These are phyloP conservation scores for Xylaria sp. DNA, from an alignment of 2,329 filamentous ascomycete genomes.

Conservation along the genomic window DNA sequence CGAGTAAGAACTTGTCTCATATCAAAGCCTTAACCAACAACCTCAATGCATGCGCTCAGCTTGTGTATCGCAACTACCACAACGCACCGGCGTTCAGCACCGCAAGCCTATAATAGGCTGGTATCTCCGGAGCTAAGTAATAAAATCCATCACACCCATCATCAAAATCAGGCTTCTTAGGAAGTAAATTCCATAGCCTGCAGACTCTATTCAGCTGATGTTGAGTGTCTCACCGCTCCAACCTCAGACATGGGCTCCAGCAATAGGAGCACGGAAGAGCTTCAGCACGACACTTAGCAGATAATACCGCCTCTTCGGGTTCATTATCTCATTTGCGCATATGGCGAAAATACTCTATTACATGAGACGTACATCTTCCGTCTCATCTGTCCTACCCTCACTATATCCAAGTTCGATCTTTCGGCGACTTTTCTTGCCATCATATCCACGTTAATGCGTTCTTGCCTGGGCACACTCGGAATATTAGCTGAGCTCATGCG, in stretches of 20 bases:
- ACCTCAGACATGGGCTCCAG: conserved; percentile 15
- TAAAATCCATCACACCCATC: conserved; percentile 12
- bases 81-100: not conserved
- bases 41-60: not conserved
- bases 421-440: conserved; percentile 9
- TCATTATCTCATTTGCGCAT: conserved; percentile 5
- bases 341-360: conserved; percentile 12
- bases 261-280: conserved; percentile 15
- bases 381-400: conserved; percentile 21
- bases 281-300: conserved; percentile 16
- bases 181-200: conserved; percentile 2
- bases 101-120: conserved; percentile 3
- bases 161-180: not conserved
- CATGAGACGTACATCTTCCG: not conserved
- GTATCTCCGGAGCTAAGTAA: conserved; percentile 1
- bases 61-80: too few species aligned
- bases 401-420: conserved; percentile 12
- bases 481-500: conserved; percentile 28
- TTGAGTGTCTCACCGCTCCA: not conserved
- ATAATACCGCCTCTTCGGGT: conserved; percentile 6
- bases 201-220: not conserved
- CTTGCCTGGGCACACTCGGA: conserved; percentile 24
- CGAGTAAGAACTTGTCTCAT: not conserved
- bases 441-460: conserved; percentile 21
- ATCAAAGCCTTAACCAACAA: conserved; percentile 7